Base-by-base conservation (phyloP, 306 rosid species). In the Corylus avellana region DNA sequence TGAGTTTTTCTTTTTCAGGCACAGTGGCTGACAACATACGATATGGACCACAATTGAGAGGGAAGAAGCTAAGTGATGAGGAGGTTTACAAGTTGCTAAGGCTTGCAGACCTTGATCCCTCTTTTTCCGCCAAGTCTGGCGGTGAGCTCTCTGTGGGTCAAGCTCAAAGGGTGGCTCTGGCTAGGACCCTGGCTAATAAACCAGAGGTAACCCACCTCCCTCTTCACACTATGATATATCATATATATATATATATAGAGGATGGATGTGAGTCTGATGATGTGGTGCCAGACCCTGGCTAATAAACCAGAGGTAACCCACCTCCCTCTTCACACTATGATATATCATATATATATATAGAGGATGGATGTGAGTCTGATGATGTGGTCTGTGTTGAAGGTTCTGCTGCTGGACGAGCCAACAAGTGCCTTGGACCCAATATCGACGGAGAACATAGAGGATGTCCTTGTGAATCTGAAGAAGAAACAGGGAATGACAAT, bases 371-470 rank as follows among this genome's bases (percentile, higher is more conserved):
- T 22, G 22, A 22, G 22, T 22, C 46, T 42, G 46, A 42, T 42
- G 7, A 42, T 42, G 46, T 5, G 46, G 8, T 42, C 8, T 42
- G 1, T 42, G 46, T 42, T 42, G 11, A 55, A 91, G 98, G 97
- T 95, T 80, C 85, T 95, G 83, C 83, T 95, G 76, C 85, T 92
- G 74, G 98, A 95, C 64, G 98, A 92, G 83, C 98, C 97, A 4
- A 95, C 98, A 3, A 95, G 98, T 80, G 96, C 98, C 4, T 81
- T 95, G 75, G 98, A 92, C 84, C 98, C 98, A 61, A 91, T 95
- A 74, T 92, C 98, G 0, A 95, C 97, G 0, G 97, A 92, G 76
- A 89, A 92, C 84, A 89, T 95, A 70, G 98, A 95, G 84, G 91
- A 80, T 29, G 97, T 90, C 14, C 75, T 95, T 10, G 32, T 91